phyloP scores from a whole-genome alignment of 2,329 filamentous ascomycete genomes.

The Colletotrichum sidae region DNA sequence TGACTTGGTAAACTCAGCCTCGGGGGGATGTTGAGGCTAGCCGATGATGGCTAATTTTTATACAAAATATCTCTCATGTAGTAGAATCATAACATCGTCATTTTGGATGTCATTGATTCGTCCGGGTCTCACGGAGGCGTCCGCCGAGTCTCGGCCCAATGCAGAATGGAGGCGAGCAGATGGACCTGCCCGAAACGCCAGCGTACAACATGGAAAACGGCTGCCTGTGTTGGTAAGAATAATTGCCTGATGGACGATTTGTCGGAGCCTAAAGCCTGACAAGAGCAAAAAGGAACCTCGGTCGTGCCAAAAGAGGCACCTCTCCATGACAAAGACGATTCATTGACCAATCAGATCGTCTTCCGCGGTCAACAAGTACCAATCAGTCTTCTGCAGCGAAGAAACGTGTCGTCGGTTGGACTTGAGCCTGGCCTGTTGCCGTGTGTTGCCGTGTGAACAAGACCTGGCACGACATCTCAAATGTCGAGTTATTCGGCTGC shows the following conservation, averaged over 20 bases:
- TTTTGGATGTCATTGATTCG: not conserved
- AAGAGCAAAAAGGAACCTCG: no score
- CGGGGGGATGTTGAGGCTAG: not conserved
- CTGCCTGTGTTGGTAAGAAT: not conserved
- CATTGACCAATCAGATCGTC: no score
- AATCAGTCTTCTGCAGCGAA: no score
- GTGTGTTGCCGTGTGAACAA: no score
- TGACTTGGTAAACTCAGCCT: not conserved
- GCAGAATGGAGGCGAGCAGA: not conserved
- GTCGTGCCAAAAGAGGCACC: no score
- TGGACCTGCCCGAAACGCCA: no score
- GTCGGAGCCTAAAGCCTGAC: not conserved
- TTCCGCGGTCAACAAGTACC: no score
- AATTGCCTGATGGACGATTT: not conserved
- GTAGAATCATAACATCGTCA: not conserved
- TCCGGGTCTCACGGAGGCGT: not conserved
- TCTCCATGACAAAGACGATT: no score
- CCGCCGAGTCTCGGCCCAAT: conserved; percentile 7
- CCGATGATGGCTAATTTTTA: not conserved
- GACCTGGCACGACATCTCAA: no score
- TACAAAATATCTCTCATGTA: not conserved
- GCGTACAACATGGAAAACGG: not conserved
- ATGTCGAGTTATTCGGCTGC: no score
- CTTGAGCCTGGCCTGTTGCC: no score
- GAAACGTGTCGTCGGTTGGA: no score